A percentile compares a stretch with the other conserved stretches of the same genome.
Evolutionary conservation across 2,329 filamentous ascomycete species (phyloP).

Genomic region (Curvularia lunata): DNA sequence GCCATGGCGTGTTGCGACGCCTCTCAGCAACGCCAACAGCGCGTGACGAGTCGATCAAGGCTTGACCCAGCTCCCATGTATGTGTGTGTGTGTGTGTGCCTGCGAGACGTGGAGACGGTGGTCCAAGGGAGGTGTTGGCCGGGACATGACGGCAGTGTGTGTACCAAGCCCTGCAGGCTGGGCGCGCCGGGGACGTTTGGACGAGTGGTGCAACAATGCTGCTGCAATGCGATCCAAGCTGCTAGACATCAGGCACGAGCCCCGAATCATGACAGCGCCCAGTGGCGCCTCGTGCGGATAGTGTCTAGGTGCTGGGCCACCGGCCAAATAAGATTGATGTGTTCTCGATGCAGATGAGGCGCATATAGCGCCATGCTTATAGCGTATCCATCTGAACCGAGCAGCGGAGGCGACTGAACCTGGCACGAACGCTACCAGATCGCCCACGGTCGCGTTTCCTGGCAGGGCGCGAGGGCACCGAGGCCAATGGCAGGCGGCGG

Average conservation of each 20-base stretch:
- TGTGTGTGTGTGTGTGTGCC: too few relatives aligned
- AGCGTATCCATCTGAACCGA: constrained; percentile 22
- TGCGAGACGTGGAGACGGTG: background rate
- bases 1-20: constrained; percentile 15
- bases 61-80: too few relatives aligned
- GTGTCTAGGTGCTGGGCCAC: constrained; percentile 1
- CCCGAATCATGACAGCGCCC: constrained; percentile 1
- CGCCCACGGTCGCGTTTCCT: constrained; percentile 11
- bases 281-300: constrained; percentile 1
- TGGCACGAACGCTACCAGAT: constrained; percentile 33
- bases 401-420: constrained; percentile 31
- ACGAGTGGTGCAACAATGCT: constrained; percentile 2
- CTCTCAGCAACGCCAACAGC: constrained; percentile 14
- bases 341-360: constrained; percentile 26
- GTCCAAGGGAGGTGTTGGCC: background rate
- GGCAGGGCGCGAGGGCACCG: constrained; percentile 3
- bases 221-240: constrained; percentile 1
- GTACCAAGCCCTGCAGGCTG: constrained; percentile 1
- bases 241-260: constrained; percentile 1
- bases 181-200: constrained; percentile 1
- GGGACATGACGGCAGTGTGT: background rate
- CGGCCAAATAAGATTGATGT: constrained; percentile 19
- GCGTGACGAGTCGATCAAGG: too few relatives aligned
- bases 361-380: constrained; percentile 20
- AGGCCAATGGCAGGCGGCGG: too few relatives aligned